Evolutionary conservation across 768 basidiomycete genomes (phyloP), one percentile per base, ranked within the genome.

Genomic region (Pulveroboletus sp.): DNA sequence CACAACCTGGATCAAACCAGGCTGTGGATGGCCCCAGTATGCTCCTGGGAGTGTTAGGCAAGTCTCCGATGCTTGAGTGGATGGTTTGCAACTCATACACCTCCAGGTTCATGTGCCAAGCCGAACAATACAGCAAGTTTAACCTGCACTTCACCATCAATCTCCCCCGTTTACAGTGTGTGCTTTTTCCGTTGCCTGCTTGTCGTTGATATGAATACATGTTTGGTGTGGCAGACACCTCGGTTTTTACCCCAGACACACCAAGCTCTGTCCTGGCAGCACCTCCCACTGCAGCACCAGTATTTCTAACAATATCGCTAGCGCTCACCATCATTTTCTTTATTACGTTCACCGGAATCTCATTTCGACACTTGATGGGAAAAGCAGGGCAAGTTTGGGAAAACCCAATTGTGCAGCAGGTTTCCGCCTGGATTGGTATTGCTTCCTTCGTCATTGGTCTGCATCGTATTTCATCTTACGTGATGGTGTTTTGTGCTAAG

Each of bases 351-450:
- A 78, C 80, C 38, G 55, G 83, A 26, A 82, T 81, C 35, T 80
- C 85, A 6, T 79, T 87, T 63, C 80, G 84, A 29, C 77, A 80
- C 50, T 76, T 81, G 47, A 76, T 89, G 73, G 77, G 72, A 12
- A 81, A 77, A 63, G 54, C 78, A 29, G 68, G 76, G 23, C 70
- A 67, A 3, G 37, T 66, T 3, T 71, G 87, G 51, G 81, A 82
- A 35, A 81, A 73, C 27, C 84, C 85, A 0, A 50, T 73, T 29
- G 56, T 85, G 12, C 84, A 86, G 50, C 75, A 76, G 19, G 54
- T 69, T 16, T 81, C 82, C 11, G 83, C 86, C 13, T 89, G 87
- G 85, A 73, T 88, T 53, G 88, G 88, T 5, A 73, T 89, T 39
- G 72, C 83, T 50, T 84, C 85, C n/a, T 89, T 88, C 65, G 70